phyloP scores from a whole-genome alignment of 1,284 basidiomycete genomes.

The Boletus mariae region DNA sequence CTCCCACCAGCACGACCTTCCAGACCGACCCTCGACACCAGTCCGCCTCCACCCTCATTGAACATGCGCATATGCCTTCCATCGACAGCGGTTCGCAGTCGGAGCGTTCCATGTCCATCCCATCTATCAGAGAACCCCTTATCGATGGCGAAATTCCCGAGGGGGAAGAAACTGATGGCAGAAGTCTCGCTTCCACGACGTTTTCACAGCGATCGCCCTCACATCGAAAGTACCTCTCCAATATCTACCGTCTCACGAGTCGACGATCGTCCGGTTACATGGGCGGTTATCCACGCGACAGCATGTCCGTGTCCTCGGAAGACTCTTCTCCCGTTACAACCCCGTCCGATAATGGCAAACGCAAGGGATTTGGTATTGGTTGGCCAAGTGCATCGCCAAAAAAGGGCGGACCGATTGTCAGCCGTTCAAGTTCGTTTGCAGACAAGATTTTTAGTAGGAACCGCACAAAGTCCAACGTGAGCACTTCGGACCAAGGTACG shows the following conservation, averaged over 20 bases:
- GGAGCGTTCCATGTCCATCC: slow-evolving; percentile 29
- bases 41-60: slow-evolving; percentile 22
- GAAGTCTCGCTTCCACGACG: slow-evolving; percentile 32
- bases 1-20: slow-evolving; percentile 28
- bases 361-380: slow-evolving; percentile 32
- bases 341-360: slow-evolving; percentile 40
- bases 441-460: slow-evolving; percentile 51
- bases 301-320: slow-evolving; percentile 53
- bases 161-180: slow-evolving; percentile 30
- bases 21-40: slow-evolving; percentile 17
- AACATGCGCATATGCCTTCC: slow-evolving; percentile 13
- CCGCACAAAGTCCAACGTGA: slow-evolving; percentile 46
- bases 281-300: slow-evolving; percentile 42
- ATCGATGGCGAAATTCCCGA: slow-evolving; percentile 29
- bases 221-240: slow-evolving; percentile 44
- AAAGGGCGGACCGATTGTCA: slow-evolving; percentile 38
- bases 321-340: slow-evolving; percentile 49
- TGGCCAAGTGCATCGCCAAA: slow-evolving; percentile 49
- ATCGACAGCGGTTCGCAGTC: slow-evolving; percentile 24
- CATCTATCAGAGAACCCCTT: slow-evolving; percentile 31
- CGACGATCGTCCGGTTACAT: slow-evolving; percentile 34
- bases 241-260: slow-evolving; percentile 43
- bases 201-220: slow-evolving; percentile 32
- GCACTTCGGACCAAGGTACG: slow-evolving; percentile 28
- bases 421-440: slow-evolving; percentile 50